These are phyloP conservation scores for Yamadazyma tumulicola DNA, from an alignment of 805 yeast species.

Conservation along the genomic window DNA sequence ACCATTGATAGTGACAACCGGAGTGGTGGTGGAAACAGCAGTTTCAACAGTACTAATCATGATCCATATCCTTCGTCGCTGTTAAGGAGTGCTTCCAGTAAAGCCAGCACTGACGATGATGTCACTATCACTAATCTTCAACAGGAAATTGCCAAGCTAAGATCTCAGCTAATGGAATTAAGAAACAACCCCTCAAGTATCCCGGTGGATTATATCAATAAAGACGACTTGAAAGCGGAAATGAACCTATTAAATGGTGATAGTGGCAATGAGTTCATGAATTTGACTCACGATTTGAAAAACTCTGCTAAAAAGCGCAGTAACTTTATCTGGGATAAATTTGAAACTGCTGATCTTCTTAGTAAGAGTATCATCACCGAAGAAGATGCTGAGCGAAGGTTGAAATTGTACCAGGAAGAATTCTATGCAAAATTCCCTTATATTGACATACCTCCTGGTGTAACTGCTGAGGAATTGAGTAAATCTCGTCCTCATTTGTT, in stretches of 20 bases:
- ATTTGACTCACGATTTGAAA: slow-evolving; percentile 46
- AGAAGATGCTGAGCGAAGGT: slow-evolving; percentile 56
- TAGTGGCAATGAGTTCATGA: slow-evolving; percentile 31
- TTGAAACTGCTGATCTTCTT: slow-evolving; percentile 45
- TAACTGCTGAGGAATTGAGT: slow-evolving; percentile 47
- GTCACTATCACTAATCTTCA: neutral
- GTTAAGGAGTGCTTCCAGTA: neutral
- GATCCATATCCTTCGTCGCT: too few species aligned
- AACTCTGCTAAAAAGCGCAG: slow-evolving; percentile 42
- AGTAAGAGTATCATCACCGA: slow-evolving; percentile 52
- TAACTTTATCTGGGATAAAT: slow-evolving; percentile 22
- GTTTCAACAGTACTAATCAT: neutral
- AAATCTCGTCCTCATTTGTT: slow-evolving; percentile 57
- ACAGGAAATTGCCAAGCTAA: slow-evolving; percentile 1
- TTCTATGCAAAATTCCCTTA: slow-evolving; percentile 54
- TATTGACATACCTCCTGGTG: slow-evolving; percentile 47
- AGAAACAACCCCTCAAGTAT: slow-evolving; percentile 7
- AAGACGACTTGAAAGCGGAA: slow-evolving; percentile 41
- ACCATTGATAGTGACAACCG: neutral
- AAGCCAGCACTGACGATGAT: slow-evolving; percentile 1
- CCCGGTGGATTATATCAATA: slow-evolving; percentile 15
- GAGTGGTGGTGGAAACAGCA: neutral
- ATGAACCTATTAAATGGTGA: slow-evolving; percentile 32
- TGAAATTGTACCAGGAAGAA: slow-evolving; percentile 45
- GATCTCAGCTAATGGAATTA: slow-evolving; percentile 5